A percentile compares a stretch with the other conserved stretches of the same genome.
phyloP scores from a whole-genome alignment of 768 basidiomycete genomes.

The Lepiota venenata region DNA sequence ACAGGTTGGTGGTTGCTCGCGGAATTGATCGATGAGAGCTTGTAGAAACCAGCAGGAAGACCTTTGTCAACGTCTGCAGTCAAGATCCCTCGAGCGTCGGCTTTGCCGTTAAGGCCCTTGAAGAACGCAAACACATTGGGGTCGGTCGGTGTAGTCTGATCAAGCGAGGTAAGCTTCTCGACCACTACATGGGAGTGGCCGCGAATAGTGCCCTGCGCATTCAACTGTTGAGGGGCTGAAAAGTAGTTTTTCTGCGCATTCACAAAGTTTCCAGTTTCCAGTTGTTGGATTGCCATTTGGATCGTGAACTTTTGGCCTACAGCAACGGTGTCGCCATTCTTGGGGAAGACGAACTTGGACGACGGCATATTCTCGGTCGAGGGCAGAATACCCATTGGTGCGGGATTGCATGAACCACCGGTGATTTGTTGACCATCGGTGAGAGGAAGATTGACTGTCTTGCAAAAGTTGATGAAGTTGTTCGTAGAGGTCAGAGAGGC shows the following conservation, averaged over 20 bases:
- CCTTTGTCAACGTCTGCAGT: constrained; percentile 52
- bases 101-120: constrained; percentile 41
- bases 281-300: constrained; percentile 39
- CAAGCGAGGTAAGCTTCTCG: constrained; percentile 42
- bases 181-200: constrained; percentile 62
- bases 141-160: constrained; percentile 43
- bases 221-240: constrained; percentile 53
- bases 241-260: constrained; percentile 53
- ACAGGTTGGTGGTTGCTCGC: constrained; percentile 60
- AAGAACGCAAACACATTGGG: constrained; percentile 56
- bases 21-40: constrained; percentile 54
- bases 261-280: constrained; percentile 53
- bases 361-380: constrained; percentile 45
- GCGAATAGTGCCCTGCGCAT: constrained; percentile 46
- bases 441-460: constrained; percentile 43
- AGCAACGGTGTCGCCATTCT: constrained; percentile 40
- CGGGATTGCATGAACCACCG: constrained; percentile 58
- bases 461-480: constrained; percentile 65
- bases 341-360: constrained; percentile 44
- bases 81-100: constrained; percentile 46
- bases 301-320: constrained; percentile 51
- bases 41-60: constrained; percentile 57
- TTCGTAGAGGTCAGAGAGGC: constrained; percentile 55
- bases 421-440: constrained; percentile 53
- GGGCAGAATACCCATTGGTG: constrained; percentile 56